These are phyloP conservation scores for Aspergillus sp. DNA, from an alignment of 2,329 filamentous ascomycete species.

Conservation along the genomic window DNA sequence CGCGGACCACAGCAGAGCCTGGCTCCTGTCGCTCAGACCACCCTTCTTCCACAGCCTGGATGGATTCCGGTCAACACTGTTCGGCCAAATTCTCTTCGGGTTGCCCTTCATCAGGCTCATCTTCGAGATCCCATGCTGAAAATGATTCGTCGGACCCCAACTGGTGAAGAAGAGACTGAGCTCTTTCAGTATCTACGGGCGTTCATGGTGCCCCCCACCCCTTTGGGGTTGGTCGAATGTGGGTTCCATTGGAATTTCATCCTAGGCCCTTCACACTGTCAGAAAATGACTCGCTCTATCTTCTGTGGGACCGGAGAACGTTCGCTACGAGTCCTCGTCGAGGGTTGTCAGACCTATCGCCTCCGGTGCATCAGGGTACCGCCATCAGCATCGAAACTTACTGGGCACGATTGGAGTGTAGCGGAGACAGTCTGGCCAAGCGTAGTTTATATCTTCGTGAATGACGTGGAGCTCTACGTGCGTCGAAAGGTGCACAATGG, in stretches of 20 bases:
- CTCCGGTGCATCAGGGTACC: slow-evolving; percentile 57
- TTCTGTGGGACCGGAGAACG: slow-evolving; percentile 15
- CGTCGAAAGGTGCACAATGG: slow-evolving; percentile 66
- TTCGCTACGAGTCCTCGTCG: slow-evolving; percentile 29
- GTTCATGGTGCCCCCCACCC: slow-evolving; percentile 24
- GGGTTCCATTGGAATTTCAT: slow-evolving; percentile 30
- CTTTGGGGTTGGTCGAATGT: slow-evolving; percentile 19
- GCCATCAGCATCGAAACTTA: slow-evolving; percentile 21
- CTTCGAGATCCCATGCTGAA: slow-evolving; percentile 48
- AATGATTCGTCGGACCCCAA: slow-evolving; percentile 16
- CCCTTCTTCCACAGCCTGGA: slow-evolving; percentile 32
- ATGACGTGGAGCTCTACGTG: slow-evolving; percentile 50
- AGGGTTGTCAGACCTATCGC: slow-evolving; percentile 58
- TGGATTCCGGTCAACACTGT: slow-evolving; percentile 30
- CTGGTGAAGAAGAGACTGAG: slow-evolving; percentile 17
- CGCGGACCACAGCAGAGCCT: not conserved
- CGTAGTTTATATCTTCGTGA: slow-evolving; percentile 62
- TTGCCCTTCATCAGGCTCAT: slow-evolving; percentile 54
- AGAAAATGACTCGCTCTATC: slow-evolving; percentile 26
- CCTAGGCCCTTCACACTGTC: slow-evolving; percentile 22
- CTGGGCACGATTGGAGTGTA: slow-evolving; percentile 54
- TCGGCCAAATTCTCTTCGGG: slow-evolving; percentile 39
- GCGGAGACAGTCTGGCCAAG: slow-evolving; percentile 65
- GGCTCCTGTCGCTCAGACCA: slow-evolving; percentile 3
- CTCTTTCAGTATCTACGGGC: slow-evolving; percentile 32